Conservation (phyloP, 179 eudicot genomes). For the Dionaea muscipula region DNA sequence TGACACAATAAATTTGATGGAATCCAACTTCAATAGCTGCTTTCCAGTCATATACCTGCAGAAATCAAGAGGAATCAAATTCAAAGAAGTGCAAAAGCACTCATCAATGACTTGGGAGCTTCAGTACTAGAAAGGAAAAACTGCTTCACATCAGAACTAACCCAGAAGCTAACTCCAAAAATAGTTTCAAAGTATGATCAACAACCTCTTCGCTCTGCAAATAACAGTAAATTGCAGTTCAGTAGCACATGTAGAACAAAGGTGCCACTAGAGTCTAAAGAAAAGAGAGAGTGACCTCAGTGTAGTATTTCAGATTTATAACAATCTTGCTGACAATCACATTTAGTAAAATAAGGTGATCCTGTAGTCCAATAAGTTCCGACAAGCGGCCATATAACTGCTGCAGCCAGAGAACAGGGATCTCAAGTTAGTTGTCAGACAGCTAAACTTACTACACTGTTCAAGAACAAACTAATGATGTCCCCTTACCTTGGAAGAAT, state of each 20-base stretch:
- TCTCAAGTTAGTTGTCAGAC: constrained; percentile 12
- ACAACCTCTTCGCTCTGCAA: constrained; percentile 85
- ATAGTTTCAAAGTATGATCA: constrained; percentile 74
- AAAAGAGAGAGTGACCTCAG: constrained; percentile 39
- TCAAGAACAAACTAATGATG: not conserved
- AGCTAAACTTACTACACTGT: not conserved
- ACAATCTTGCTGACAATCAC: constrained; percentile 85
- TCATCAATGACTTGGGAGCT: not conserved
- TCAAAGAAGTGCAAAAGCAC: not conserved
- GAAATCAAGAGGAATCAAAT: constrained; percentile 3
- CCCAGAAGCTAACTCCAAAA: constrained; percentile 94
- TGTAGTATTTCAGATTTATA: constrained; percentile 74
- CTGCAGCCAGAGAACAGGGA: constrained; percentile 38
- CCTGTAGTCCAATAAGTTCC: constrained; percentile 86
- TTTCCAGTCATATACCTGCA: constrained; percentile 94
- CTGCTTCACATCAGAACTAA: constrained; percentile 21
- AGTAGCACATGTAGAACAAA: constrained; percentile 5
- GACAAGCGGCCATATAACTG: constrained; percentile 85
- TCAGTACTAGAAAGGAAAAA: not conserved
- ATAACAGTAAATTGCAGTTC: constrained; percentile 10
- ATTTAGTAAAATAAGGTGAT: constrained; percentile 71
- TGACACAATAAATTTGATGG: constrained; percentile 70
- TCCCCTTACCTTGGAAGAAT: constrained; percentile 72
- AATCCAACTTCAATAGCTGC: constrained; percentile 86
- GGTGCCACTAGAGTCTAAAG: constrained; percentile 4